Evolutionary conservation across 257 asterid genomes (phyloP), one percentile per base, ranked within the genome.

Genomic region (Penstemon eatonii): DNA sequence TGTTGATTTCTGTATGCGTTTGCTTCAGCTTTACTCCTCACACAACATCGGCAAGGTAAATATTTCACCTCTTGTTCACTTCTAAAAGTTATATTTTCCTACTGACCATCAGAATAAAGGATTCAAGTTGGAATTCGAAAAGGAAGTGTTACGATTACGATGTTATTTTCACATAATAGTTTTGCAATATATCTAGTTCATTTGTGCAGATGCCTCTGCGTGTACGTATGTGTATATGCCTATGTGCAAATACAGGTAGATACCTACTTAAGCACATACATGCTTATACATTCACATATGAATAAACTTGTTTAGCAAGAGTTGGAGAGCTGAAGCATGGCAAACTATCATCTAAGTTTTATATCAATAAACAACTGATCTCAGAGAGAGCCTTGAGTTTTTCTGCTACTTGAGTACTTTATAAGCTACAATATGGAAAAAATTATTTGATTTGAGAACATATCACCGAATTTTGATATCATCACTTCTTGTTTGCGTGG

Each of bases 1-100:
- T 63, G 86, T 93, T 56, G 91, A 85, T 78, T 93, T 93, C 82
- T 90, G 96, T 65, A 83, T 83, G 92, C 92, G 82, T 60, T 71
- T 93, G 79, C 97, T 93, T 79, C 94, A 85, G 85, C 88, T 84
- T 44, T 93, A 93, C 84, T 88, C 96, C 11, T 84, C 97, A 66
- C 90, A 93, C 81, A 93, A 93, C 82, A 88, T 85, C 25, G 96
- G 99, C 79, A 91, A 84, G 99, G 99, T 93, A 84, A 80, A 52
- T n/a, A 15, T 56, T 49, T 70, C 33, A 7, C 53, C 57, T 44
- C 11, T 19, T 5, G 19, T 71, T 46, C 72, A 38, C 60, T 59
- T 25, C 40, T 19, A 46, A 25, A 25, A 12, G 7, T 65, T 25
- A 36, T 49, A 44, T 53, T 8, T 43, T 44, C 46, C 66, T 70